These are phyloP conservation scores for Blakeslea trispora DNA, from an alignment of 371 early-diverging fungal genomes.

Conservation along the genomic window DNA sequence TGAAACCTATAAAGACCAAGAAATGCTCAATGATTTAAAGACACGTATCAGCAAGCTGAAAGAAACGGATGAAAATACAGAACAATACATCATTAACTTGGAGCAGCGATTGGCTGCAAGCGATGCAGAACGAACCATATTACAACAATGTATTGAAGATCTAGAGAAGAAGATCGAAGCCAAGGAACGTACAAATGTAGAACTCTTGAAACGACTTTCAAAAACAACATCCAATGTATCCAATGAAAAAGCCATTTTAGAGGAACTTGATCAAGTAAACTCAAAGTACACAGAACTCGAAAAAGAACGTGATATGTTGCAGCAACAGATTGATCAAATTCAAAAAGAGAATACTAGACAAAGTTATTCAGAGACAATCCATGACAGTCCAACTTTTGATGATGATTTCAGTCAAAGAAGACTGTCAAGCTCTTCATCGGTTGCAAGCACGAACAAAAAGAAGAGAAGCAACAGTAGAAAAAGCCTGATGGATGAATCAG, in stretches of 20 bases:
- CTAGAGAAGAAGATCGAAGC: constrained; percentile 28
- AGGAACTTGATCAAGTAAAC: constrained; percentile 35
- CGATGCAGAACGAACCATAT: constrained; percentile 22
- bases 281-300: constrained; percentile 21
- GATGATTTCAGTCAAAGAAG: not conserved
- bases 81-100: constrained; percentile 38
- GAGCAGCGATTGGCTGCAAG: constrained; percentile 30
- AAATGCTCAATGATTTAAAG: constrained; percentile 32
- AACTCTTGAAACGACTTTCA: constrained; percentile 23
- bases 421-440: not conserved
- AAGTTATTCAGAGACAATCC: not conserved
- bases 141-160: constrained; percentile 16
- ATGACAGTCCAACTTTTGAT: not conserved
- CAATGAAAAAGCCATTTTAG: constrained; percentile 31
- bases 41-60: constrained; percentile 30
- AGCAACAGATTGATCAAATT: constrained; percentile 8
- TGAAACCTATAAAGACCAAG: constrained; percentile 31
- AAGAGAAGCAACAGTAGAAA: constrained; percentile 19
- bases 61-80: constrained; percentile 40
- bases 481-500: constrained; percentile 39
- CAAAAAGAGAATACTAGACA: not conserved
- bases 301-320: constrained; percentile 34
- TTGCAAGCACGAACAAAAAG: not conserved
- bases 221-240: constrained; percentile 3
- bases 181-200: constrained; percentile 20